A percentile compares a stretch with the other conserved stretches of the same genome.
Conservation (phyloP, 768 basidiomycete species). For the Hygrocybe punicea region DNA sequence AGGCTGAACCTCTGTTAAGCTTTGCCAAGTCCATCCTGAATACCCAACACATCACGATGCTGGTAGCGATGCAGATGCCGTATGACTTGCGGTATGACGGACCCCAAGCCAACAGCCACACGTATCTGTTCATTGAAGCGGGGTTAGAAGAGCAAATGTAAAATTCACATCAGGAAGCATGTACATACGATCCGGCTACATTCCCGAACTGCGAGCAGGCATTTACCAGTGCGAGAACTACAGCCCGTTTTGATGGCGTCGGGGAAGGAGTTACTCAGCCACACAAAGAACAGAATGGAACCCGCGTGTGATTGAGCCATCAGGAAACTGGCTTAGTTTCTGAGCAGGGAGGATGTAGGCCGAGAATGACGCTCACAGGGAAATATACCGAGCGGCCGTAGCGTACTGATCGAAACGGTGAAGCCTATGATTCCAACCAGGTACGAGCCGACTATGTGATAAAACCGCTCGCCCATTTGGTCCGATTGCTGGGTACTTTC, state of each 20-base stretch:
- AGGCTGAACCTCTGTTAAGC: no score
- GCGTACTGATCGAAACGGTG: constrained; percentile 58
- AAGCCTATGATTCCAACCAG: constrained; percentile 65
- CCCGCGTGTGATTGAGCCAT: constrained; percentile 74
- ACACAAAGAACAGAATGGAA: constrained; percentile 61
- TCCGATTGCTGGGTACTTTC: constrained; percentile 60
- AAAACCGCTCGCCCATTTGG: constrained; percentile 62
- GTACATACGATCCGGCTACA: constrained; percentile 64
- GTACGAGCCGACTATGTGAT: constrained; percentile 56
- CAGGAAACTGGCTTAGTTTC: constrained; percentile 59
- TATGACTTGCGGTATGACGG: constrained; percentile 69
- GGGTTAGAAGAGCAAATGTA: no score
- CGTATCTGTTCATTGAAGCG: constrained; percentile 42
- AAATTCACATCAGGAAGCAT: no score
- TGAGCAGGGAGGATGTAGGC: neutral
- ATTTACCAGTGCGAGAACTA: constrained; percentile 82
- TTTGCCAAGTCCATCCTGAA: constrained; percentile 44
- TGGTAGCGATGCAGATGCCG: constrained; percentile 63
- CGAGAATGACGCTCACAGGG: constrained; percentile 50
- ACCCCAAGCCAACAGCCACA: constrained; percentile 69
- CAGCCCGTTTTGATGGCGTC: constrained; percentile 82
- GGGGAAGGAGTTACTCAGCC: constrained; percentile 49
- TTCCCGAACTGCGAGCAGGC: constrained; percentile 81
- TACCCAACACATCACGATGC: constrained; percentile 49
- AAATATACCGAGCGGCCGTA: constrained; percentile 60